A percentile compares a stretch with the other conserved stretches of the same genome.
Conservation (phyloP, 352 stramenopile genomes). For the Pelagophyceae sp. region DNA sequence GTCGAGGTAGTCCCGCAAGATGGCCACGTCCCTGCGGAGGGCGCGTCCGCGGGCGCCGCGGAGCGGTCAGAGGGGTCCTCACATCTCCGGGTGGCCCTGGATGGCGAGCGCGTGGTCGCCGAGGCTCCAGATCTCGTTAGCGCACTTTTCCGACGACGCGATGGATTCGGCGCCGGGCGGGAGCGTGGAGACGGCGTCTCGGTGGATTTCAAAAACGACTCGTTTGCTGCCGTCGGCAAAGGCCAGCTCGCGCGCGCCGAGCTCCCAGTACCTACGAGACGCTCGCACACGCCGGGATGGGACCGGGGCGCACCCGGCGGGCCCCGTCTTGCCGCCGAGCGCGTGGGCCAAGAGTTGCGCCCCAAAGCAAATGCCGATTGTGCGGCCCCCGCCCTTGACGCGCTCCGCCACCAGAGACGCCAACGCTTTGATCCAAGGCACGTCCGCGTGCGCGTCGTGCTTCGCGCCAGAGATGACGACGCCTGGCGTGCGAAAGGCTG, state of each 20-base stretch:
- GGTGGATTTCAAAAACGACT: background rate
- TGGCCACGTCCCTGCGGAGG: too few relatives aligned
- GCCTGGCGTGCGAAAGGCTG: too few relatives aligned
- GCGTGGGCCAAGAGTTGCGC: background rate
- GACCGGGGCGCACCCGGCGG: too few relatives aligned
- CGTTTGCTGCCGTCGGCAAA: background rate
- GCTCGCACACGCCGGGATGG: too few relatives aligned
- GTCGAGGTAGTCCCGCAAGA: too few relatives aligned
- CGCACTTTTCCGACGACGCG: background rate
- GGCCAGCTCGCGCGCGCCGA: background rate
- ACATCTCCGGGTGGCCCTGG: conserved; percentile 6
- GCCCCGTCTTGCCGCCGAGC: background rate
- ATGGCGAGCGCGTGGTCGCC: background rate
- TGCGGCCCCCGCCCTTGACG: background rate
- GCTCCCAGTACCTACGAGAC: background rate
- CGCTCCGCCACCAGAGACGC: background rate
- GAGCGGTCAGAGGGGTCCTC: too few relatives aligned
- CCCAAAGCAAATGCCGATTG: background rate
- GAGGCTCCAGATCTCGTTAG: background rate
- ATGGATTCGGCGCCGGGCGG: background rate
- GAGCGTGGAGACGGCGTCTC: background rate
- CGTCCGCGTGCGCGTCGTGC: background rate
- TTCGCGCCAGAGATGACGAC: background rate
- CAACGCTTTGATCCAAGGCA: background rate
- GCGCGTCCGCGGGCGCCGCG: too few relatives aligned